phyloP scores from a whole-genome alignment of 2,329 filamentous ascomycete species.

The Penicillium sp. region DNA sequence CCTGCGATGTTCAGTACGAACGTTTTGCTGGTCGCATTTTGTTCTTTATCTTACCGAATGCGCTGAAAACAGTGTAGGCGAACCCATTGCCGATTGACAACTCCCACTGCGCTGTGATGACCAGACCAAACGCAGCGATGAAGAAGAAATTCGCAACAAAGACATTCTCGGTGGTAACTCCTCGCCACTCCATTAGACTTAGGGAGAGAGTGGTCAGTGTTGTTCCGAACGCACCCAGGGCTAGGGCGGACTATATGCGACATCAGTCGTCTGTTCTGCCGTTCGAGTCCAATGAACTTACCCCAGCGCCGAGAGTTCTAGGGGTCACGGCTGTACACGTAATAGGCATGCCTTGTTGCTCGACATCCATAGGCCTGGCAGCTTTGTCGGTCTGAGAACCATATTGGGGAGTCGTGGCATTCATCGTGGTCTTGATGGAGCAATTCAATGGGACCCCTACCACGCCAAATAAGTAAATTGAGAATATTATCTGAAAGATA shows the following conservation, averaged over 20 bases:
- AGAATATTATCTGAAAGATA: not conserved
- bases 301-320: constrained; percentile 23
- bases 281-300: constrained; percentile 5
- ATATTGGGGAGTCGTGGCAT: constrained; percentile 3
- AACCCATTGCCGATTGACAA: constrained; percentile 53
- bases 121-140: constrained; percentile 50
- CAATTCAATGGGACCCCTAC: not conserved
- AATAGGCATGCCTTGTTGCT: constrained; percentile 10
- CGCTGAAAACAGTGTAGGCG: constrained; percentile 54
- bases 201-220: constrained; percentile 55
- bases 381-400: constrained; percentile 3
- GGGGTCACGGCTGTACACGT: not conserved
- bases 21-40: not conserved
- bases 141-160: constrained; percentile 58
- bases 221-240: constrained; percentile 54
- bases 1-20: constrained; percentile 20
- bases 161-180: constrained; percentile 51
- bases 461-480: not conserved
- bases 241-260: constrained; percentile 44
- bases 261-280: not conserved
- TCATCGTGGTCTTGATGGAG: not conserved
- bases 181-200: constrained; percentile 56
- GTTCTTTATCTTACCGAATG: constrained; percentile 45
- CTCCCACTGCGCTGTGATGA: constrained; percentile 58
- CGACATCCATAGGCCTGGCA: constrained; percentile 10